Base-by-base conservation (phyloP, 2,329 filamentous ascomycete species). In the Gliomastix tumulicola region DNA sequence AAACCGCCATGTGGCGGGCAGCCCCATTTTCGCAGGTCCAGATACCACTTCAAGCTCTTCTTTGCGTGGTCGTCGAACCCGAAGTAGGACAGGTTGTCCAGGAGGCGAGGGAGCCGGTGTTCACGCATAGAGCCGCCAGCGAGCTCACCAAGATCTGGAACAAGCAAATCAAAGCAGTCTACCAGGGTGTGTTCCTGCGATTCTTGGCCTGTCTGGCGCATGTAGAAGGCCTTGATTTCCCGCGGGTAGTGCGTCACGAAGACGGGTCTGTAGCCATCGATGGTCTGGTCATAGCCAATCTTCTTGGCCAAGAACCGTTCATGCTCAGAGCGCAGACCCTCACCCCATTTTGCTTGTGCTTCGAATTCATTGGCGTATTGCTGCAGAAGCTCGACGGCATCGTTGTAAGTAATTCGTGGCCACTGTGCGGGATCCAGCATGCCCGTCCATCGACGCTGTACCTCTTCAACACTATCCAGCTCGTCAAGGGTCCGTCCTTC, bases 181-280 rank as follows among this genome's bases (percentile, higher is more conserved):
- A 88, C 88, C 5, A 39, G 31, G 8, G 88, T 94, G 22, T 19
- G 19, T 11, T 50, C 46, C 1, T 50, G 41, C 17, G 47, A 44
- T n/a, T n/a, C n/a, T n/a, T n/a, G n/a, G n/a, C n/a, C n/a, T 11
- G 57, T 62, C 36, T 62, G 60, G 30, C 59, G 63, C 69, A 74
- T 74, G 57, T 74, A 98, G 62, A 97, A 98, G 10, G 90, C 87
- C 63, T 98, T 98, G 56, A 92, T 79, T 33, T 71, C 68, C 45
- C 77, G 77, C n/a, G 92, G 92, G 55, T 96, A 98, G 57, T 96
- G 74, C 12, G 89, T 97, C 45, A 98, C 80, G 55, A 97, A 97
- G 31, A 97, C 71, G 7, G 92, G 92, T 33, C 74, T 65, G 46
- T 57, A 58, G 28, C 65, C 64, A 21, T 65, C 61, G 32, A 63